Conservation (phyloP, 2,329 filamentous ascomycete genomes). For the Calonectria pauciramosa region DNA sequence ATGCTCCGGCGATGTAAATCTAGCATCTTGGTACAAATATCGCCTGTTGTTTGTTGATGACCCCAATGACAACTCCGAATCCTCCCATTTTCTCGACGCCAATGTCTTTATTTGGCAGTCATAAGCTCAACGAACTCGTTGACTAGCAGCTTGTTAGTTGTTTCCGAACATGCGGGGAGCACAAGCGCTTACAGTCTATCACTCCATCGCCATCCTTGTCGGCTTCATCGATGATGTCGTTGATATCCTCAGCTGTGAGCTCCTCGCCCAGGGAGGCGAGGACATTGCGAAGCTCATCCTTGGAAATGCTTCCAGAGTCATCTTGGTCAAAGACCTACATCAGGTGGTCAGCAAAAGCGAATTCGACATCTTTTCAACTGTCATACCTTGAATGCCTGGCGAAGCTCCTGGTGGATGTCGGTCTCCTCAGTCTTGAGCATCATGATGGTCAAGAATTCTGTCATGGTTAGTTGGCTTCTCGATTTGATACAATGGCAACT, state of each 20-base stretch:
- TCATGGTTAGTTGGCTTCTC: constrained; percentile 23
- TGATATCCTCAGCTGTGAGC: constrained; percentile 89
- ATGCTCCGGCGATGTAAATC: background rate
- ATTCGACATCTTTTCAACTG: background rate
- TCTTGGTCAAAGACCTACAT: constrained; percentile 83
- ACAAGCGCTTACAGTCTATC: constrained; percentile 79
- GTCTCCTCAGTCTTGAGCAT: constrained; percentile 94
- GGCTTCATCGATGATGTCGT: constrained; percentile 93
- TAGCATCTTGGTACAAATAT: background rate
- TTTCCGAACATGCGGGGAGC: background rate
- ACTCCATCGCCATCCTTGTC: constrained; percentile 91
- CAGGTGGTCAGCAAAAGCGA: background rate
- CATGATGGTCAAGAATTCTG: constrained; percentile 95
- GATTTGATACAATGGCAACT: background rate
- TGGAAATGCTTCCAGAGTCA: constrained; percentile 92
- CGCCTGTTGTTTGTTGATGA: background rate
- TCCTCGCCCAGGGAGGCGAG: constrained; percentile 95
- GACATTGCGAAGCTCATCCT: constrained; percentile 88
- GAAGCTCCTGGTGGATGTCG: constrained; percentile 90
- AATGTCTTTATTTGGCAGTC: background rate
- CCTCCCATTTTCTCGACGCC: background rate
- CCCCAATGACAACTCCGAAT: background rate
- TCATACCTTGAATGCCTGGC: constrained; percentile 85
- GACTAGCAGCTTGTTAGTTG: background rate
- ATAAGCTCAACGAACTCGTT: constrained; percentile 5